A percentile compares a stretch with the other conserved stretches of the same genome.
phyloP scores from a whole-genome alignment of 1,284 basidiomycete species.

The Trichosporon sp. region DNA sequence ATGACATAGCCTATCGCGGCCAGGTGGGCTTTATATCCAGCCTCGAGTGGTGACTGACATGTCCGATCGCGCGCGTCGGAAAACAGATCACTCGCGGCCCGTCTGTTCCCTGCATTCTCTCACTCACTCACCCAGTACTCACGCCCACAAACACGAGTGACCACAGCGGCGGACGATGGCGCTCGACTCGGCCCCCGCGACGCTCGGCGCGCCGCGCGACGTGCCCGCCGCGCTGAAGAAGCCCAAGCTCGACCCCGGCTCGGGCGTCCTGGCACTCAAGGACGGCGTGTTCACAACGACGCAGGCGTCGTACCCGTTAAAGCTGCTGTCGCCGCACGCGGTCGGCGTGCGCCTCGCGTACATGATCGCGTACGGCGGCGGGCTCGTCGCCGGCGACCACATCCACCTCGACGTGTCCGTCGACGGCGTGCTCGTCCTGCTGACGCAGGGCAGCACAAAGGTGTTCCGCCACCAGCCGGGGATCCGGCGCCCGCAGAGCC shows the following conservation, averaged over 20 bases:
- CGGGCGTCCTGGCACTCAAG: conserved; percentile 24
- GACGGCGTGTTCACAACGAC: conserved; percentile 66
- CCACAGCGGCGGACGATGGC: neutral
- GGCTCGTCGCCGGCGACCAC: conserved; percentile 81
- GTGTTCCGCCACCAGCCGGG: conserved; percentile 73
- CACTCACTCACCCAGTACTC: neutral
- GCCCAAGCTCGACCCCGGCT: conserved; percentile 24
- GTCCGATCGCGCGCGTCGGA: neutral
- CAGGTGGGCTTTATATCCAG: neutral
- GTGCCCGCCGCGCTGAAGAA: neutral
- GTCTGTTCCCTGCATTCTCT: neutral
- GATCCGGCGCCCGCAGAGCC: conserved; percentile 32
- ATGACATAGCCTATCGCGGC: neutral
- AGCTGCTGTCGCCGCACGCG: conserved; percentile 68
- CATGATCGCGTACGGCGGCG: conserved; percentile 84
- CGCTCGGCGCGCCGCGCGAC: neutral
- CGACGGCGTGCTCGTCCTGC: conserved; percentile 31
- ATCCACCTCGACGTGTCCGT: conserved; percentile 65
- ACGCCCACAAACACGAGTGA: neutral
- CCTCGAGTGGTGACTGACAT: neutral
- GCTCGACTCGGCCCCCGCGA: neutral
- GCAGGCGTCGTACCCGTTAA: conserved; percentile 81
- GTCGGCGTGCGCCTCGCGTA: conserved; percentile 65
- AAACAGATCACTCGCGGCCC: neutral
- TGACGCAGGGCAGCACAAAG: conserved; percentile 79